A percentile compares a stretch with the other conserved stretches of the same genome.
phyloP scores from a whole-genome alignment of 2,329 filamentous ascomycete species.

The Aspergillus aculeatinus region DNA sequence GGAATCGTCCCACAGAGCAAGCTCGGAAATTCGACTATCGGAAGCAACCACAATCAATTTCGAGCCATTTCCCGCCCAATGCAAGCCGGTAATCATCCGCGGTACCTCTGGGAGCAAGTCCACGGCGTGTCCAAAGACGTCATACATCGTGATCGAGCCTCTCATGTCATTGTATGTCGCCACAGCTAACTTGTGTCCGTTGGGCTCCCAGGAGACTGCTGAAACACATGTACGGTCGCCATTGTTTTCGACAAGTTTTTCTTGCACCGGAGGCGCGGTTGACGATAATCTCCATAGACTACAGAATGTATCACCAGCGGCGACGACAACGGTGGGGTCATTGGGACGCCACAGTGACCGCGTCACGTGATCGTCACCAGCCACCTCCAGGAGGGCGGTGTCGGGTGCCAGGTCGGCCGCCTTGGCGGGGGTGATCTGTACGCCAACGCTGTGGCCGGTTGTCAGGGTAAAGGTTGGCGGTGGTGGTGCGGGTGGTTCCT shows the following conservation, averaged over 20 bases:
- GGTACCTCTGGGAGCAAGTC: constrained; percentile 48
- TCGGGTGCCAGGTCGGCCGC: constrained; percentile 47
- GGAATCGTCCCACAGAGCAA: constrained; percentile 46
- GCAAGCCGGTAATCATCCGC: constrained; percentile 44
- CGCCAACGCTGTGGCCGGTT: constrained; percentile 46
- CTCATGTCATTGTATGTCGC: constrained; percentile 46
- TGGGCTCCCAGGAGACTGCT: constrained; percentile 47
- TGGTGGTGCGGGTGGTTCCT: constrained; percentile 32
- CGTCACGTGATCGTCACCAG: constrained; percentile 41
- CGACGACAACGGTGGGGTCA: constrained; percentile 44
- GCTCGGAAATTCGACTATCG: constrained; percentile 41
- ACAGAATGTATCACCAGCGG: constrained; percentile 46
- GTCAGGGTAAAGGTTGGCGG: constrained; percentile 41
- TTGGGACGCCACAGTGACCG: constrained; percentile 46
- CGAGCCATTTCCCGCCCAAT: constrained; percentile 42
- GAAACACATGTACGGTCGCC: constrained; percentile 40
- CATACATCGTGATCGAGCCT: constrained; percentile 47
- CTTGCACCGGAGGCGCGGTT: constrained; percentile 28
- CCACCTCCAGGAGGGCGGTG: constrained; percentile 44
- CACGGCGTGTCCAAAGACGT: constrained; percentile 43
- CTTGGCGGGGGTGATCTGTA: constrained; percentile 51
- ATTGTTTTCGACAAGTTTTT: constrained; percentile 38
- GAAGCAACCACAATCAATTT: constrained; percentile 47
- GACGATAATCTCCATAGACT: constrained; percentile 45
- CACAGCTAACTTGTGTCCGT: constrained; percentile 46